These are phyloP conservation scores for Shiraia bambusicola DNA, from an alignment of 2,329 filamentous ascomycete genomes.

Conservation along the genomic window DNA sequence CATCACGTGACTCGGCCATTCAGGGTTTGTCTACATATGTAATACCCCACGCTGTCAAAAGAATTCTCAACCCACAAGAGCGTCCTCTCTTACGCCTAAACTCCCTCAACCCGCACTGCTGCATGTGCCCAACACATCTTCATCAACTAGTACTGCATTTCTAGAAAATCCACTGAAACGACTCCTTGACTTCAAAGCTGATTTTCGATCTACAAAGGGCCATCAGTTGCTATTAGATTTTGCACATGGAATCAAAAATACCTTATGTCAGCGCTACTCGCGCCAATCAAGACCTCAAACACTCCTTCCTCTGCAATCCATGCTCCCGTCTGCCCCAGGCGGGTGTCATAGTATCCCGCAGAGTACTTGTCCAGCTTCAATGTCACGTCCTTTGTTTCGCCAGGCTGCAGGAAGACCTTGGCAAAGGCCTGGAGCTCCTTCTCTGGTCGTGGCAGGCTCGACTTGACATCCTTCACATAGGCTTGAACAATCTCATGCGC, in stretches of 20 bases:
- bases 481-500: constrained; percentile 68
- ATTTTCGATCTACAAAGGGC: constrained; percentile 46
- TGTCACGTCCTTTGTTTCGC: constrained; percentile 38
- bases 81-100: too few relatives aligned
- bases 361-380: constrained; percentile 49
- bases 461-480: constrained; percentile 66
- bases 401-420: constrained; percentile 42
- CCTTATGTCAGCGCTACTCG: constrained; percentile 65
- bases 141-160: constrained; percentile 12
- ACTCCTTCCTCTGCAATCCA: constrained; percentile 68
- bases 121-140: too few relatives aligned
- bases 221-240: constrained; percentile 12
- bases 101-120: too few relatives aligned
- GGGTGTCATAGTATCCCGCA: constrained; percentile 63
- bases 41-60: too few relatives aligned
- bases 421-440: constrained; percentile 72
- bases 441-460: constrained; percentile 63
- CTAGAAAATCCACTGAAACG: constrained; percentile 67
- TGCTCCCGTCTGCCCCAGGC: constrained; percentile 46
- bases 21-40: too few relatives aligned
- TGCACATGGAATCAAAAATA: constrained; percentile 42
- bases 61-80: too few relatives aligned
- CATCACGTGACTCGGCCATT: too few relatives aligned
- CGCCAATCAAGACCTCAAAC: constrained; percentile 63
- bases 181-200: constrained; percentile 62